Evolutionary conservation across 106 monocot genomes (phyloP).

Genomic region (Apostasia shenzhenica): DNA sequence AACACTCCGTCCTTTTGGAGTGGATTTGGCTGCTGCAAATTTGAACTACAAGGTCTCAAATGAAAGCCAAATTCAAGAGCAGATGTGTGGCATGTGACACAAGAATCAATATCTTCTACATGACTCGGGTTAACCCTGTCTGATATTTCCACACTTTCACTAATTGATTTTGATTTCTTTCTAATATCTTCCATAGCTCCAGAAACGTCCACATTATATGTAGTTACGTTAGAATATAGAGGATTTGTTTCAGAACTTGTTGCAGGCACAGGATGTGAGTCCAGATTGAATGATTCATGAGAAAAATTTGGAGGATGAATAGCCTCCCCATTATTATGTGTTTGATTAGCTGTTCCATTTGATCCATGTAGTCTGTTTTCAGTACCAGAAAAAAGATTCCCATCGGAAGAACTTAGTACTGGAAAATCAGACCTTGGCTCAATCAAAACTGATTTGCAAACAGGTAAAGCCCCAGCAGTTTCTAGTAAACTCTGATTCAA

Average conservation of each 20-base stretch:
- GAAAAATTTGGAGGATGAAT: conserved; percentile 2
- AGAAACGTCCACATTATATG: conserved; percentile 2
- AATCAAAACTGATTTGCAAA: conserved; percentile 9
- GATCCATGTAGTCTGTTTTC: background rate
- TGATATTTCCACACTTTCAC: conserved; percentile 11
- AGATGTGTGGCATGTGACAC: background rate
- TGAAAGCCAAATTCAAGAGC: conserved; percentile 15
- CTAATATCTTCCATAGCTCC: background rate
- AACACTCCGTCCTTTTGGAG: conserved; percentile 1
- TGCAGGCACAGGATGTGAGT: conserved; percentile 1
- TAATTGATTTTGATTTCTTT: background rate
- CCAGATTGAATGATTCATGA: background rate
- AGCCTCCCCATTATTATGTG: conserved; percentile 6
- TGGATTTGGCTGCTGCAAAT: conserved; percentile 8
- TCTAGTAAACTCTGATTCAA: conserved; percentile 6
- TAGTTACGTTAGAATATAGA: conserved; percentile 6
- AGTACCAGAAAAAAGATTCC: background rate
- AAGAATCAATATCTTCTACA: conserved; percentile 9
- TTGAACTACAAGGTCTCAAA: conserved; percentile 25
- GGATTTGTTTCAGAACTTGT: conserved; percentile 8
- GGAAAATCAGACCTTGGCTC: conserved; percentile 10
- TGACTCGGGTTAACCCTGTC: conserved; percentile 2
- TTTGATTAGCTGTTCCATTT: conserved; percentile 7
- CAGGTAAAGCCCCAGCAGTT: conserved; percentile 4
- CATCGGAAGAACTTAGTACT: conserved; percentile 2